A percentile compares a stretch with the other conserved stretches of the same genome.
Evolutionary conservation across 2,329 filamentous ascomycete genomes (phyloP).

Genomic region (Fusarium coffeatum): DNA sequence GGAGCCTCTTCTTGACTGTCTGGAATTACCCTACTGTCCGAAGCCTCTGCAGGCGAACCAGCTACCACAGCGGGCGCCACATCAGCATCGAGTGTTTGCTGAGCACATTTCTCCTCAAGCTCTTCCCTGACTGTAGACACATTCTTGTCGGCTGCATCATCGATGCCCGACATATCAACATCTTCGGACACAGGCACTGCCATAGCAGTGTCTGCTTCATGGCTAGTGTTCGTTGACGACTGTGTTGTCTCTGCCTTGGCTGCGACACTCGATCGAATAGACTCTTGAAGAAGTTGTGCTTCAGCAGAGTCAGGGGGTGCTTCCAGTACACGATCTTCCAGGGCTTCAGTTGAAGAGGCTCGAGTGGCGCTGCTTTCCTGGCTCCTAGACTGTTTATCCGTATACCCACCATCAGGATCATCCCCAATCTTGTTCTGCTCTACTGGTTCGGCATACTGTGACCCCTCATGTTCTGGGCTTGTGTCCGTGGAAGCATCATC

Average conservation of each 20-base stretch:
- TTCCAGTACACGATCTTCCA: conserved; percentile 40
- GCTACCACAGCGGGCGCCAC: not conserved
- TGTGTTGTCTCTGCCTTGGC: conserved; percentile 16
- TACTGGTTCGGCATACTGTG: conserved; percentile 63
- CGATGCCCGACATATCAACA: conserved; percentile 9
- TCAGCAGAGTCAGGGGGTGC: conserved; percentile 52
- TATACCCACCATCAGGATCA: conserved; percentile 47
- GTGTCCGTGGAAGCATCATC: conserved; percentile 78
- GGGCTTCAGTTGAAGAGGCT: conserved; percentile 29
- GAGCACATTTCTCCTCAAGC: conserved; percentile 2
- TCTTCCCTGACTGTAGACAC: not conserved
- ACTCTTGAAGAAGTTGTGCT: conserved; percentile 59
- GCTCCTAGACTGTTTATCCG: conserved; percentile 28
- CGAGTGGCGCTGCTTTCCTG: conserved; percentile 8
- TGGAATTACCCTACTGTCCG: conserved; percentile 47
- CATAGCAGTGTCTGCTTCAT: conserved; percentile 8
- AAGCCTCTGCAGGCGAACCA: conserved; percentile 3
- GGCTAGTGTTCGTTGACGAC: conserved; percentile 2
- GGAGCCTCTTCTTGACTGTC: conserved; percentile 51
- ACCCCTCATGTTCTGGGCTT: conserved; percentile 76
- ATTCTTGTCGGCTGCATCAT: not conserved
- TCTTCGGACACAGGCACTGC: conserved; percentile 13
- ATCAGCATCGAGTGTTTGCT: not conserved
- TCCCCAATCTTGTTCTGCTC: conserved; percentile 61
- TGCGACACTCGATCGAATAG: conserved; percentile 49